Base-by-base conservation (phyloP, 2,329 filamentous ascomycete genomes). In the Exophiala calicioides region DNA sequence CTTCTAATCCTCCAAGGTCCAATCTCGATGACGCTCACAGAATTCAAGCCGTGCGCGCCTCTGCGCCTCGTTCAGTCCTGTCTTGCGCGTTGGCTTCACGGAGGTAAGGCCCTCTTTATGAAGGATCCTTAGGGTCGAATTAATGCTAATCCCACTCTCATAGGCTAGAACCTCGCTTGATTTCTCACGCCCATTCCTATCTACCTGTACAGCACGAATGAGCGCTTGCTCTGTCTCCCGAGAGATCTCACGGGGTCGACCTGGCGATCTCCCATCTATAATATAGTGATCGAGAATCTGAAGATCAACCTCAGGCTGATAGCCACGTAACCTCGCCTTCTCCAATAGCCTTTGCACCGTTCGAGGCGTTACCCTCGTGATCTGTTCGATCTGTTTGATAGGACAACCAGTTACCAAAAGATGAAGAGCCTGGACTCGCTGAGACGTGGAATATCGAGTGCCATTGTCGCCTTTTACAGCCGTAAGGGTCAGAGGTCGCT, bases 331-430 rank as follows among this genome's bases (percentile, higher is more conserved):
- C 18, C 41, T 23, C 7, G 38, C 44, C 36, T 41, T 47, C 13
- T 58, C 52, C 38, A 61, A 55, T 31, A 61, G 61, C 23, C 36
- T 46, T 7, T 54, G 55, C 20, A 58, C 46, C 13, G 18, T n/a
- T 7, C 23, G 2, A 3, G 15, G 27, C 4, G 30, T 24, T 2
- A 44, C 26, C 3, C 18, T 27, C 6, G 37, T 18, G 3, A 5
- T n/a, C 3, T 9, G 8, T 9, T 23, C 31, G 20, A 44, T 23
- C 15, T 44, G 5, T 9, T 13, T 9, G 13, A 21, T 12, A n/a
- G 13, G 21, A 5, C 16, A 39, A 3, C 43, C 15, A 9, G 32
- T 12, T 7, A 30, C 13, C n/a, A 16, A 12, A 12, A 46, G 23
- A 4, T 33, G 13, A 2, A 46, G 24, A 8, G 12, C 27, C 16